Evolutionary conservation across 1,284 basidiomycete genomes (phyloP), one percentile per base, ranked within the genome.

Genomic region (Earliella scabrosa): DNA sequence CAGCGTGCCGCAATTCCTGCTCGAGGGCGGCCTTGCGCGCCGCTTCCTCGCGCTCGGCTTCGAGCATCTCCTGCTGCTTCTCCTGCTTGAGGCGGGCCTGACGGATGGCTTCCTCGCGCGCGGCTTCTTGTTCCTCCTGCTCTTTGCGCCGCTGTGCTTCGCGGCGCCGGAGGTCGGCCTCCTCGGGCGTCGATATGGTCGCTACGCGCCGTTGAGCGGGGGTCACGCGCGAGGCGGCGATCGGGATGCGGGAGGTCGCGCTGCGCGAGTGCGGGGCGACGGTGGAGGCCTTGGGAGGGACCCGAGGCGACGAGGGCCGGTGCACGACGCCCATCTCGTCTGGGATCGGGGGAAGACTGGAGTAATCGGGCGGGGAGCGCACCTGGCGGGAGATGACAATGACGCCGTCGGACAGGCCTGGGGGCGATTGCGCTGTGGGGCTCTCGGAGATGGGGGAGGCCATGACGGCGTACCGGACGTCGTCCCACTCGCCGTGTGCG

Each of bases 31-130:
- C 72, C 52, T 73, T 77, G 40, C 83, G 74, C 54, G 66, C 69
- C 4, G 63, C 73, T 61, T 86, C 85, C 32, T 83, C 82, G 59
- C 82, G 80, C 58, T 71, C 73, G 26, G 81, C 79, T 57, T 77
- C 74, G 41, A 71, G 72, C 57, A 76, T 63, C 6, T 77, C 58
- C 43, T 76, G 78, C 61, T 79, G 77, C 61, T 82, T 85, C 66
- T 81, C 73, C 27, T 70, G 68, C 62, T 73, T 80, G 13, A 76
- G 68, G 9, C 74, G 76, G 0, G 72, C 73, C 64, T 85, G 82
- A 38, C 78, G 75, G 60, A 77, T 74, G 13, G 70, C 76, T 60
- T 89, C 87, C 61, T 82, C 81, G 51, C 67, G 71, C 27, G 75
- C 39, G 5, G 79, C 79, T 54, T 77, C 71, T 44, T 73, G 67